Evolutionary conservation across 805 yeast species (phyloP).

Genomic region (Nematodospora valgi): DNA sequence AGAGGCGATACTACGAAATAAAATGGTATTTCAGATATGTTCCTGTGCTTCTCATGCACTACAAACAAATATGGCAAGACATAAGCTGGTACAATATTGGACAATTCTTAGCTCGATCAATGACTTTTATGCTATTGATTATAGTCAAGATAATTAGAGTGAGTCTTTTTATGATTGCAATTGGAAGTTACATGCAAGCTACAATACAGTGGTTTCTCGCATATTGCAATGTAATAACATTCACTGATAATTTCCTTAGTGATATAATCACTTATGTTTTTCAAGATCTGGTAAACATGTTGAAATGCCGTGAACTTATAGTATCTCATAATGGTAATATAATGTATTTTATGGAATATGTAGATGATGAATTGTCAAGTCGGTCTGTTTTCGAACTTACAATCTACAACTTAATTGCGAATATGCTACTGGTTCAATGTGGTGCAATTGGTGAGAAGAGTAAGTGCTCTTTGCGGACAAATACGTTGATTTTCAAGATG

Average conservation of each 20-base stretch:
- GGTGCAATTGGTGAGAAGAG: not conserved
- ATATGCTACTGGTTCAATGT: constrained; percentile 6
- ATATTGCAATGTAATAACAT: constrained; percentile 27
- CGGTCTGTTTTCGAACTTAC: constrained; percentile 2
- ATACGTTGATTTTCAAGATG: constrained; percentile 18
- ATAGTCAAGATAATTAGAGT: constrained; percentile 13
- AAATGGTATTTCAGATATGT: constrained; percentile 15
- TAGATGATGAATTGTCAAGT: constrained; percentile 5
- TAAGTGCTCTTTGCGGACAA: constrained; percentile 5
- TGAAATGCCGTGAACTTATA: constrained; percentile 12
- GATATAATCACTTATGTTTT: constrained; percentile 28
- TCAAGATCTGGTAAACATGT: constrained; percentile 15
- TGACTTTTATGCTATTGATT: constrained; percentile 7
- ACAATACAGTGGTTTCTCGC: constrained; percentile 17
- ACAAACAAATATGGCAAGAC: constrained; percentile 15
- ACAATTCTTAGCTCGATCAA: constrained; percentile 1
- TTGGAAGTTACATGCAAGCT: constrained; percentile 16
- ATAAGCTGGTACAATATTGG: constrained; percentile 8
- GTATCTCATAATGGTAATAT: constrained; percentile 9
- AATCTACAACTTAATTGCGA: constrained; percentile 4
- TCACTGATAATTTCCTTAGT: constrained; percentile 22
- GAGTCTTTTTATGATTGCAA: constrained; percentile 14
- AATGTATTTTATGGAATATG: constrained; percentile 8
- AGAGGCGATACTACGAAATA: constrained; percentile 9
- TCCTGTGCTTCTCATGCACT: constrained; percentile 20